phyloP scores from a whole-genome alignment of 805 yeast species.

The Metschnikowia cubensis region DNA sequence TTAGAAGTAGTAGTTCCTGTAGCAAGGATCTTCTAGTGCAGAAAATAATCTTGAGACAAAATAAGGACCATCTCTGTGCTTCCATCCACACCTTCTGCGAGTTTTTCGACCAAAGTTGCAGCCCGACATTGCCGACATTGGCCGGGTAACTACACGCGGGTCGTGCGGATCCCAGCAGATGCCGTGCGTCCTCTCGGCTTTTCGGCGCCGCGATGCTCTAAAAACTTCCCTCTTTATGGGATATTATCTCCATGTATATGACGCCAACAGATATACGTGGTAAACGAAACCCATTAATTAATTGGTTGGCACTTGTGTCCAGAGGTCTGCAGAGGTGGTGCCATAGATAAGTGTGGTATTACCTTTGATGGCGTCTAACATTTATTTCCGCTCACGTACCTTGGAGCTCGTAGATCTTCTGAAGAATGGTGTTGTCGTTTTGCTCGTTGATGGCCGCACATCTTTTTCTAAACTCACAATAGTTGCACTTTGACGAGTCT shows the following conservation, averaged over 20 bases:
- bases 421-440: slow-evolving; percentile 3
- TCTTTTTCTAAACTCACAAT: slow-evolving; percentile 47
- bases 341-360: slow-evolving; percentile 21
- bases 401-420: slow-evolving; percentile 10
- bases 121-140: neutral
- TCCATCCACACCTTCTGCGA: neutral
- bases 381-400: slow-evolving; percentile 5
- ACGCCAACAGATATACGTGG: slow-evolving; percentile 32
- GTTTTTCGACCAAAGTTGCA: neutral
- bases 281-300: slow-evolving; percentile 40
- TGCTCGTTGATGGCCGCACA: slow-evolving; percentile 17
- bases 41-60: neutral
- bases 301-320: slow-evolving; percentile 18
- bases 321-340: slow-evolving; percentile 23
- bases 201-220: neutral
- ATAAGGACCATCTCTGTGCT: neutral
- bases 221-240: slow-evolving; percentile 14
- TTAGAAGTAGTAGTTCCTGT: no score
- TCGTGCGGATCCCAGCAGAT: neutral
- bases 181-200: slow-evolving; percentile 1
- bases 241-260: slow-evolving; percentile 38
- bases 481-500: slow-evolving; percentile 44
- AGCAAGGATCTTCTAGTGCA: no score
- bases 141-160: slow-evolving; percentile 9
- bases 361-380: slow-evolving; percentile 23